Evolutionary conservation across 257 asterid genomes (phyloP).

Genomic region (Solanum medicagineum): DNA sequence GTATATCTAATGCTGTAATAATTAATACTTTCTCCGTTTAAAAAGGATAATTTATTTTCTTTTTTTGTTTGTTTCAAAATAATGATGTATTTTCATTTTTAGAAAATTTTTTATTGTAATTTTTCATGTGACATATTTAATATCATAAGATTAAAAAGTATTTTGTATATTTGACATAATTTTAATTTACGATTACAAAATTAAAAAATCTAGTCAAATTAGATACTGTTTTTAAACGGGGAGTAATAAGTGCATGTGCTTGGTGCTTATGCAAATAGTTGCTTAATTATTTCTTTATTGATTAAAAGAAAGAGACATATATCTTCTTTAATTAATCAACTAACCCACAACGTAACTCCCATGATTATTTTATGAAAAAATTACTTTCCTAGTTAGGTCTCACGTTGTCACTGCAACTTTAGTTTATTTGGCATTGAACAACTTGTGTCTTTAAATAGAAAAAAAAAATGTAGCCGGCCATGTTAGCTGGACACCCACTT

Average conservation of each 20-base stretch:
- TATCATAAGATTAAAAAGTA: too few relatives aligned
- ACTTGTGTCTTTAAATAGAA: not conserved
- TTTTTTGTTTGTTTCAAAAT: too few relatives aligned
- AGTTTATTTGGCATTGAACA: not conserved
- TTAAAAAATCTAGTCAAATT: too few relatives aligned
- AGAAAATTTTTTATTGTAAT: too few relatives aligned
- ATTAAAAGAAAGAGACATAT: not conserved
- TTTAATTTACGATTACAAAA: too few relatives aligned
- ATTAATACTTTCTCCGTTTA: not conserved
- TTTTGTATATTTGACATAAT: too few relatives aligned
- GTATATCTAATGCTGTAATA: not conserved
- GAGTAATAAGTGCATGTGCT: not conserved
- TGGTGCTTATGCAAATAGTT: not conserved
- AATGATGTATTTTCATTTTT: too few relatives aligned
- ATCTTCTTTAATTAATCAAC: conserved; percentile 8
- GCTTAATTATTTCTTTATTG: not conserved
- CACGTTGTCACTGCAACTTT: not conserved
- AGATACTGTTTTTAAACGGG: too few relatives aligned
- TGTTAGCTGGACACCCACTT: too few relatives aligned
- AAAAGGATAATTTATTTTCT: too few relatives aligned
- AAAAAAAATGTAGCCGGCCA: not conserved
- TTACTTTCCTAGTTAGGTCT: not conserved
- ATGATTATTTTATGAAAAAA: not conserved
- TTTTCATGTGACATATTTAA: too few relatives aligned
- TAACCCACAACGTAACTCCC: not conserved